Evolutionary conservation across 2,329 filamentous ascomycete species (phyloP), one percentile per base, ranked within the genome.

Genomic region (Claviceps paspali): DNA sequence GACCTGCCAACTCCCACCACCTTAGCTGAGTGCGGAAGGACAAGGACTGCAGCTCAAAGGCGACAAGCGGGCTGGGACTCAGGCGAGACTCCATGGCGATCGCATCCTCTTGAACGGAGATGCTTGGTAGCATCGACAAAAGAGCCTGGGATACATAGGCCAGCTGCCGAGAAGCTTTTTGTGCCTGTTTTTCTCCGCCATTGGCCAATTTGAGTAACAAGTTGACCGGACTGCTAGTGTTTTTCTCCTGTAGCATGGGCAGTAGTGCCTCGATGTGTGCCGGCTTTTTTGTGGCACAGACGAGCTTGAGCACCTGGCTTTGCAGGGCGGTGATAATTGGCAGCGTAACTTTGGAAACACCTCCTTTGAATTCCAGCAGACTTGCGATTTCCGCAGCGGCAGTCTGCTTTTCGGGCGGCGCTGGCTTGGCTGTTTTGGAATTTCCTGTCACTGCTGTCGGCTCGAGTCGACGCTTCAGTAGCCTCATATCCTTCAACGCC

Each of bases 401-500:
- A 6, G 43, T 56, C 30, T 53, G 53, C 3, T 54, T 41, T 28
- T 59, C 53, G 1, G 51, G 38, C 28, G 51, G 46, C 6, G 46
- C 30, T 6, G 52, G 35, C 33, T 55, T 58, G 31, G 45, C 36
- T 2, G 47, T 36, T 41, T 61, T 63, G 27, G 61, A 54, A 4
- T 42, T 35, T 14, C 50, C 52, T 8, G 45, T 45, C 12, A 42
- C 42, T 18, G 44, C 38, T 14, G 49, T 43, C 19, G 46, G 46
- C 33, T 80, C 73, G 30, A 87, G 47, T 23, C 74, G 66, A 41
- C 61, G 66, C 52, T 82, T 85, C 45, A 87, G 52, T 9, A 76
- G 59, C 29, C 71, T 64, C 41, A 87, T 52, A 48, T 87, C 82
- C 49, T 76, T 82, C 29, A 75, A 56, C 0, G 82, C 81, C 39